Evolutionary conservation across 345 rosid genomes (phyloP).

Genomic region (Arabidopsis arenosa): DNA sequence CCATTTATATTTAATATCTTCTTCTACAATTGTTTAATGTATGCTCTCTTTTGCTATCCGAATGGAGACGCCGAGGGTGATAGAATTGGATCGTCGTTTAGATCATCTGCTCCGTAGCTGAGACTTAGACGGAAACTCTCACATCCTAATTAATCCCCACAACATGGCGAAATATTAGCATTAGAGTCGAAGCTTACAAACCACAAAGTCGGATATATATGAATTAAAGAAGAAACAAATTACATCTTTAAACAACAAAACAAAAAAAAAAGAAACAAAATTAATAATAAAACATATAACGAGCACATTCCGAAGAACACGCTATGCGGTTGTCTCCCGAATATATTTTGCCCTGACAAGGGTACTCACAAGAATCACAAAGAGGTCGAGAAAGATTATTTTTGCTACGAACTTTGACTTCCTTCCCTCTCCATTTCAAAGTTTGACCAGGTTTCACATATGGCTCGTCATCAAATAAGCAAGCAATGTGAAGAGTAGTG

Average conservation of each 20-base stretch:
- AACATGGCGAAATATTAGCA: conserved; percentile 56
- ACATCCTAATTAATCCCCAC: conserved; percentile 91
- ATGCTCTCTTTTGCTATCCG: conserved; percentile 21
- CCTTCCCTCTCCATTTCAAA: too few species aligned
- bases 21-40: too few species aligned
- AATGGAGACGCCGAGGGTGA: conserved; percentile 52
- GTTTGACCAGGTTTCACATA: neutral
- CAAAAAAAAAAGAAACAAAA: too few species aligned
- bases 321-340: too few species aligned
- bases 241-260: too few species aligned
- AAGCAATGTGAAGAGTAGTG: neutral
- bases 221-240: too few species aligned
- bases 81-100: conserved; percentile 55
- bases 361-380: neutral
- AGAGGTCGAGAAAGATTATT: neutral
- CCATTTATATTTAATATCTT: too few species aligned
- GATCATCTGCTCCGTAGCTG: conserved; percentile 72
- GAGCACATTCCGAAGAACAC: too few species aligned
- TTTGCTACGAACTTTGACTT: neutral
- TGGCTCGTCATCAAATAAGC: neutral
- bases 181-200: too few species aligned
- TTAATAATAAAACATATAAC: too few species aligned
- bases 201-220: too few species aligned
- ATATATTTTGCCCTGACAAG: too few species aligned
- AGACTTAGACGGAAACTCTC: conserved; percentile 87